Evolutionary conservation across 225 moss, liverwort and hornwort species (phyloP).

Genomic region (Takakia lepidozioides): DNA sequence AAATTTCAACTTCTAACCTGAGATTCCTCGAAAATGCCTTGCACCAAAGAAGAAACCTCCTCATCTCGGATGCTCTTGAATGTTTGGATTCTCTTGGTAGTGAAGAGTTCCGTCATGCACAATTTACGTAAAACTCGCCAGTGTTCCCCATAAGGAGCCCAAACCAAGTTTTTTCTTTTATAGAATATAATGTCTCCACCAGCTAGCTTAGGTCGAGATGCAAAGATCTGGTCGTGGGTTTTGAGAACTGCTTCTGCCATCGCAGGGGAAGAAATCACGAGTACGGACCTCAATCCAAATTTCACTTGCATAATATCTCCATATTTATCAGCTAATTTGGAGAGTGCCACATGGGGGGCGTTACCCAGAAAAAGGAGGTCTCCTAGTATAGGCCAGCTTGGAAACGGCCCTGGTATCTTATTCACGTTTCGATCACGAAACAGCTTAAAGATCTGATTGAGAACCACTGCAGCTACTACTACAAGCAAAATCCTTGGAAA

Average conservation of each 20-base stretch:
- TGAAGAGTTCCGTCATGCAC: constrained; percentile 14
- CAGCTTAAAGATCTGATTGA: too few species aligned
- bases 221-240: constrained; percentile 21
- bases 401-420: constrained; percentile 12
- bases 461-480: too few species aligned
- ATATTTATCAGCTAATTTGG: constrained; percentile 4
- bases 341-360: constrained; percentile 3
- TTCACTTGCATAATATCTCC: constrained; percentile 14
- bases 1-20: constrained; percentile 1
- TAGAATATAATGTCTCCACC: constrained; percentile 1
- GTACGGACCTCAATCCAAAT: not conserved
- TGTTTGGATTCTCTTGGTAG: constrained; percentile 7
- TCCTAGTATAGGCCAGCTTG: constrained; percentile 18
- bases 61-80: constrained; percentile 3
- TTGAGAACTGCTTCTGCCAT: constrained; percentile 24
- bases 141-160: constrained; percentile 23
- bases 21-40: constrained; percentile 1
- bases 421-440: too few species aligned
- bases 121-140: constrained; percentile 14
- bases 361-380: constrained; percentile 2
- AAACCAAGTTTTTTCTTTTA: constrained; percentile 12
- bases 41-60: not conserved
- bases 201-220: constrained; percentile 10
- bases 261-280: constrained; percentile 11
- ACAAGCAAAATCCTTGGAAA: too few species aligned